Percentiles rank a stretch among this genome's conserved stretches.
phyloP scores from a whole-genome alignment of 192 early-diverging fungal genomes.

The Linnemannia zychae region DNA sequence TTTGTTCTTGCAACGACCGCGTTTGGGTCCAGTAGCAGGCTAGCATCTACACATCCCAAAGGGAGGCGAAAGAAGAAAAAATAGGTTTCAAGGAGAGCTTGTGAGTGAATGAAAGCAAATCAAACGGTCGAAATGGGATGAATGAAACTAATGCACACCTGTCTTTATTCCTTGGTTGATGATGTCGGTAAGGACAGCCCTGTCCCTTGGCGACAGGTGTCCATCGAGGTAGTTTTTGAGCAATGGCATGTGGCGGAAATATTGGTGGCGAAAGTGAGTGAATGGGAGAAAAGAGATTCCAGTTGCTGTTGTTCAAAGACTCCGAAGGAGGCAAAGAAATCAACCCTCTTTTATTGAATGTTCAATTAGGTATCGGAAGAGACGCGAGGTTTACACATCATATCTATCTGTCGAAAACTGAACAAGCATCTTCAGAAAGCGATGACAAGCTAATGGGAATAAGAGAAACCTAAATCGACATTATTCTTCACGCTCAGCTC shows the following conservation, averaged over 20 bases:
- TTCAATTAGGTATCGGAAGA: too few species aligned
- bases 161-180: constrained; percentile 48
- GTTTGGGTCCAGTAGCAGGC: constrained; percentile 41
- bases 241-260: constrained; percentile 26
- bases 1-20: constrained; percentile 34
- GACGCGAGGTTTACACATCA: too few species aligned
- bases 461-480: too few species aligned
- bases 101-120: background rate
- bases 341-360: too few species aligned
- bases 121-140: background rate
- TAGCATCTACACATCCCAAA: constrained; percentile 17
- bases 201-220: constrained; percentile 22
- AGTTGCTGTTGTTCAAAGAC: too few species aligned
- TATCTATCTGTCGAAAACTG: too few species aligned
- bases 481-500: too few species aligned
- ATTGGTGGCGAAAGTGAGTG: background rate
- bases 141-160: constrained; percentile 12
- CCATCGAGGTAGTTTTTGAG: constrained; percentile 28
- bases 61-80: background rate
- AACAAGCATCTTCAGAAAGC: too few species aligned
- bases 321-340: too few species aligned
- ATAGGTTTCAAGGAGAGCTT: constrained; percentile 4
- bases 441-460: too few species aligned
- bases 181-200: constrained; percentile 19
- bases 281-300: too few species aligned